These are phyloP conservation scores for Coemansia sp. DNA, from an alignment of 192 early-diverging fungal genomes.

Conservation along the genomic window DNA sequence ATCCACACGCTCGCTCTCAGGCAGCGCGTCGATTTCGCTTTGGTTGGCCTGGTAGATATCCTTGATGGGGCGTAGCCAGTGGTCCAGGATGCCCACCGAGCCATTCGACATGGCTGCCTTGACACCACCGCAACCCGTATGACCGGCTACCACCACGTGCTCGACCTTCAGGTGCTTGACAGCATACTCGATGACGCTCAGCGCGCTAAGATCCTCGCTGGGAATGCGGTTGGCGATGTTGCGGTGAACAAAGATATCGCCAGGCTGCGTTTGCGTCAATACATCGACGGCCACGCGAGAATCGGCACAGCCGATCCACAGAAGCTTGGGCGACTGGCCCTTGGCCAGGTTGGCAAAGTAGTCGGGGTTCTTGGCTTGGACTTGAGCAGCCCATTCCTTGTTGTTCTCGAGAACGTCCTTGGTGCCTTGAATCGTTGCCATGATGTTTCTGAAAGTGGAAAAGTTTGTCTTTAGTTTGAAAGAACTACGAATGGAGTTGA, in stretches of 20 bases:
- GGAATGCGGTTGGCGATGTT: conserved; percentile 94
- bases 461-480: conserved; percentile 13
- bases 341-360: conserved; percentile 72
- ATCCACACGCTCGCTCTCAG: conserved; percentile 53
- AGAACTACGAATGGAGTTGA: neutral
- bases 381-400: conserved; percentile 60
- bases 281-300: conserved; percentile 87
- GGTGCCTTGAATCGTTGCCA: conserved; percentile 12
- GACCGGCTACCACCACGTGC: conserved; percentile 91
- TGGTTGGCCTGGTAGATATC: conserved; percentile 70
- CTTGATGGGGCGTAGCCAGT: conserved; percentile 87
- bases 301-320: conserved; percentile 92
- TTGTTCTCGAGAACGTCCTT: conserved; percentile 48
- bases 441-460: conserved; percentile 22
- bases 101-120: conserved; percentile 58
- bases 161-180: conserved; percentile 89
- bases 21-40: conserved; percentile 53
- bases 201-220: conserved; percentile 74
- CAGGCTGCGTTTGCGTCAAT: conserved; percentile 58
- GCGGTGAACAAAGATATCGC: conserved; percentile 94
- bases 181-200: conserved; percentile 90
- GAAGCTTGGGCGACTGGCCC: conserved; percentile 77
- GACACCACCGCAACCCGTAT: conserved; percentile 75
- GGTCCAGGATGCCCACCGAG: conserved; percentile 79
- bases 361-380: conserved; percentile 59